Evolutionary conservation across 768 basidiomycete genomes (phyloP).

Genomic region (Kondoa malvinella): DNA sequence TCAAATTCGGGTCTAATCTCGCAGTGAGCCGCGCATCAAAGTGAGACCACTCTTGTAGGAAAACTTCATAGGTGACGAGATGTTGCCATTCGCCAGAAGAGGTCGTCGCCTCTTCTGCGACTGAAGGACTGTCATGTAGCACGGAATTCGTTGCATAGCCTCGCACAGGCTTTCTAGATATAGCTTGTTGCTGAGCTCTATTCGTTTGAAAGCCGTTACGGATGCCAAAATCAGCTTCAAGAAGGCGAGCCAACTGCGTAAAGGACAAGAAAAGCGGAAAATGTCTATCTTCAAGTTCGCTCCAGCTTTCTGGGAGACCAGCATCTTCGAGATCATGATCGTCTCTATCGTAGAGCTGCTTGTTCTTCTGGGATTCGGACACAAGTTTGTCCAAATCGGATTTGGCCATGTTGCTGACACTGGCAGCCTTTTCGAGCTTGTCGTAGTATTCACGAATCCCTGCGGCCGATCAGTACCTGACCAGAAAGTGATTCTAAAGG

Average conservation of each 20-base stretch:
- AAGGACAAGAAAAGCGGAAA: slow-evolving; percentile 13
- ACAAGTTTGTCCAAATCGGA: neutral
- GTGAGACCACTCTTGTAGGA: slow-evolving; percentile 11
- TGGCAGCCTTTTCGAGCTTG: slow-evolving; percentile 3
- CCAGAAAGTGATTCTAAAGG: neutral
- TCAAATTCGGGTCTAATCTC: slow-evolving; percentile 4
- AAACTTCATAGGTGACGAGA: slow-evolving; percentile 6
- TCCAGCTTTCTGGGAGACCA: slow-evolving; percentile 5
- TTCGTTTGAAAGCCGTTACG: neutral
- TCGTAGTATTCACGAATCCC: slow-evolving; percentile 13
- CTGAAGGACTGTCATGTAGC: neutral
- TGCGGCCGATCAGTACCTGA: slow-evolving; percentile 7
- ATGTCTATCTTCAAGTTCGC: slow-evolving; percentile 10
- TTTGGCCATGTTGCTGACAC: neutral
- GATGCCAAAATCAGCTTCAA: slow-evolving; percentile 16
- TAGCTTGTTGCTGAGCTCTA: neutral
- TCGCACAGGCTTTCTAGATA: neutral
- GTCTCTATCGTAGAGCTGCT: neutral
- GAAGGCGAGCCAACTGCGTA: slow-evolving; percentile 8
- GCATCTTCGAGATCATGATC: neutral
- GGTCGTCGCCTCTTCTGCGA: neutral
- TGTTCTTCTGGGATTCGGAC: neutral
- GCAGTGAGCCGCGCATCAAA: slow-evolving; percentile 12
- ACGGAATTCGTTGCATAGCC: neutral
- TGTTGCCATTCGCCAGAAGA: slow-evolving; percentile 10